These are phyloP conservation scores for Cyberlindnera lachancei DNA, from an alignment of 805 yeast genomes.

Conservation along the genomic window DNA sequence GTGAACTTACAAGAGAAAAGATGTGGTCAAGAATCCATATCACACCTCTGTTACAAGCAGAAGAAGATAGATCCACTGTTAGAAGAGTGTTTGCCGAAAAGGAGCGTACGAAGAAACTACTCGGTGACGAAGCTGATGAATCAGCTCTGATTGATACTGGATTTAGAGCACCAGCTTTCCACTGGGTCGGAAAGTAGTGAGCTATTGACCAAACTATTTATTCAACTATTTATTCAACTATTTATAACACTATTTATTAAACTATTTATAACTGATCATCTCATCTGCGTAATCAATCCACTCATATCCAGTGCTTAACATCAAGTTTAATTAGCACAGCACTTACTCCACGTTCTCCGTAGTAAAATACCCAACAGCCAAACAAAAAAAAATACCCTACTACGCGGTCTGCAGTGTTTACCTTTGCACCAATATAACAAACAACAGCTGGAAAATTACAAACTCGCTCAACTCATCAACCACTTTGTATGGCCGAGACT, in stretches of 20 bases:
- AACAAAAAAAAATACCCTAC: too few relatives aligned
- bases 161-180: slow-evolving; percentile 27
- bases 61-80: slow-evolving; percentile 70
- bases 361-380: too few relatives aligned
- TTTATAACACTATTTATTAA: slow-evolving; percentile 1
- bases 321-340: too few relatives aligned
- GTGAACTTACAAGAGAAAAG: slow-evolving; percentile 69
- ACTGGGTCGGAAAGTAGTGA: slow-evolving; percentile 21
- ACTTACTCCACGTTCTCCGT: too few relatives aligned
- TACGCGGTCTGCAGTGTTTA: too few relatives aligned
- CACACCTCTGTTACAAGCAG: slow-evolving; percentile 71
- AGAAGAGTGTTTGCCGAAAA: slow-evolving; percentile 61
- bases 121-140: slow-evolving; percentile 52
- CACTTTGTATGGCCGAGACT: too few relatives aligned
- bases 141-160: slow-evolving; percentile 38
- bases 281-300: too few relatives aligned
- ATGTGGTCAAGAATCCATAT: slow-evolving; percentile 70
- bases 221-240: slow-evolving; percentile 3
- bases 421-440: too few relatives aligned
- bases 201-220: slow-evolving; percentile 1
- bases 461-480: too few relatives aligned
- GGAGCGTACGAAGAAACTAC: slow-evolving; percentile 61
- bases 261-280: too few relatives aligned
- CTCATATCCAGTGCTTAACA: too few relatives aligned
- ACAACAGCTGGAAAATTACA: too few relatives aligned